phyloP scores from a whole-genome alignment of 1,284 basidiomycete genomes.

The Cutaneotrichosporon daszewskae region DNA sequence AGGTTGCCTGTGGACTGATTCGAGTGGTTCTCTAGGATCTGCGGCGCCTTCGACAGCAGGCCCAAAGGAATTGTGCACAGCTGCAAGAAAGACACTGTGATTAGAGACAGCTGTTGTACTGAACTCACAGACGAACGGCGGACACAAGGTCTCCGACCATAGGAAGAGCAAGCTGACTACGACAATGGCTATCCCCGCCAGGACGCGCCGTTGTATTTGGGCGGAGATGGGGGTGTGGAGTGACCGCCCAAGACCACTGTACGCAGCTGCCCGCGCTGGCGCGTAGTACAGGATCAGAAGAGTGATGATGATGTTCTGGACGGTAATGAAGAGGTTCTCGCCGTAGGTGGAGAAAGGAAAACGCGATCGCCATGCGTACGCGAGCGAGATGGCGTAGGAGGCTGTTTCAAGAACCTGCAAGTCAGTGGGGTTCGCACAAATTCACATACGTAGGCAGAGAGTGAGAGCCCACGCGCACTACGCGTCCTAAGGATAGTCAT shows the following conservation, averaged over 20 bases:
- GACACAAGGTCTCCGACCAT: slow-evolving; percentile 43
- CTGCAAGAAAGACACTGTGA: slow-evolving; percentile 59
- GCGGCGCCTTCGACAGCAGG: slow-evolving; percentile 77
- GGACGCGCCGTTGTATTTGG: not conserved
- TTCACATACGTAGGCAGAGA: slow-evolving; percentile 59
- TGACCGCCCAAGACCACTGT: slow-evolving; percentile 8
- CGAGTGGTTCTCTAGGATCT: slow-evolving; percentile 71
- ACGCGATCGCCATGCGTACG: slow-evolving; percentile 73
- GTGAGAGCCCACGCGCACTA: slow-evolving; percentile 76
- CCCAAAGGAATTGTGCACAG: slow-evolving; percentile 75
- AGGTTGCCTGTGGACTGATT: slow-evolving; percentile 79
- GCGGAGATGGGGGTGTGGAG: slow-evolving; percentile 1
- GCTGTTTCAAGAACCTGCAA: slow-evolving; percentile 65
- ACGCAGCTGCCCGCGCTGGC: slow-evolving; percentile 5
- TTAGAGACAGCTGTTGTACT: not conserved
- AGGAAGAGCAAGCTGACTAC: slow-evolving; percentile 53
- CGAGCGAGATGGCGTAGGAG: slow-evolving; percentile 76
- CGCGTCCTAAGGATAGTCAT: slow-evolving; percentile 53
- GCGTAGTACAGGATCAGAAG: slow-evolving; percentile 65
- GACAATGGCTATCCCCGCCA: slow-evolving; percentile 32
- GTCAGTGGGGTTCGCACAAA: not conserved
- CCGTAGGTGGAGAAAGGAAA: slow-evolving; percentile 96
- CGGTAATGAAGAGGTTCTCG: slow-evolving; percentile 80
- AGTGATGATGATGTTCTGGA: slow-evolving; percentile 77
- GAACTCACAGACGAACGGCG: slow-evolving; percentile 33